Evolutionary conservation across 1,139 yeast species (phyloP), one percentile per base, ranked within the genome.

Genomic region (Pneumocystis sp.): DNA sequence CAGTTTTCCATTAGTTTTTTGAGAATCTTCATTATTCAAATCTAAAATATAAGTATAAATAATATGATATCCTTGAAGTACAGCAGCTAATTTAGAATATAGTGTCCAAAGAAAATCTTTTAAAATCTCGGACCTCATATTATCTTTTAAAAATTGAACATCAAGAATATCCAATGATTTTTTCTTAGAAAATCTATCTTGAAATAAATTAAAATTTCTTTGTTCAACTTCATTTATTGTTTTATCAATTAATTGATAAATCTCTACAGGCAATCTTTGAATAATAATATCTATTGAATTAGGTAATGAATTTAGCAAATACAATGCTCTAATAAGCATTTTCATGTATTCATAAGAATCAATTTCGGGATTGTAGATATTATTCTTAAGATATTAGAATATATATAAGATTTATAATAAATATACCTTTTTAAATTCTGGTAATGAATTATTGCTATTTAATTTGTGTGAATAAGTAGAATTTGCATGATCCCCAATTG

Each of bases 191-290:
- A 59, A 39, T 31, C 6, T 59, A 12, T 59, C 37, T 39, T 42
- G 45, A 31, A 59, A 29, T 39, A 39, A 21, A 59, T 39, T 39
- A 7, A 62, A 62, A 62, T 65, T 63, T 42, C 68, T 65, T 8
- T 57, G 50, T 68, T 84, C 83, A 8, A 85, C 82, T 69, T 86
- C 93, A 65, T 84, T 86, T 8, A 85, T 82, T 1, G 86, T 80
- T 69, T 85, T 80, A 66, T 82, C 82, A 19, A 88, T 79, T 68
- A 89, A 76, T 64, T 77, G 80, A 67, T 80, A 81, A 15, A 83
- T 70, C 69, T 85, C 87, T 6, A 74, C 74, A 3, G 78, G 77
- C 19, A 79, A 74, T 64, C 83, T 76, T 63, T 80, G 83, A 5
- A 78, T 74, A 19, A 90, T 74, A 10, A 83, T 77, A 57, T 82